Conservation (phyloP, 768 basidiomycete genomes). For the Russula lepida region DNA sequence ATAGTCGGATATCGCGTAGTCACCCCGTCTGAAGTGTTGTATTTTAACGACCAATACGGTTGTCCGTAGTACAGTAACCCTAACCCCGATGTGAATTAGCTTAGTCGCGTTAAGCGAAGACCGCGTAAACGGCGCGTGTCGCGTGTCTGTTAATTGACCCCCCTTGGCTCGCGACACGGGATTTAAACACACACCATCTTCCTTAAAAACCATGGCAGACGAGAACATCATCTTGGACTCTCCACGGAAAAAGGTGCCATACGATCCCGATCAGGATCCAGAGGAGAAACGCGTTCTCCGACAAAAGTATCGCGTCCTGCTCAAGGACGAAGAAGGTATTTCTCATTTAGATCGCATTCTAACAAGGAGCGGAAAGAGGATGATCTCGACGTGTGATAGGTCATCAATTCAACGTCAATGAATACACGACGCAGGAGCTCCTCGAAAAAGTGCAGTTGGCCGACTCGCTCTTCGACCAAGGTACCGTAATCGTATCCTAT, state of each 20-base stretch:
- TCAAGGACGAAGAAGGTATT: constrained; percentile 30
- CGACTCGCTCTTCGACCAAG: constrained; percentile 56
- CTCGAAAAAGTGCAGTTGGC: constrained; percentile 48
- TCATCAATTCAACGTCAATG: constrained; percentile 44
- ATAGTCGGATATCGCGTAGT: constrained; percentile 15
- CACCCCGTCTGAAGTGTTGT: constrained; percentile 15
- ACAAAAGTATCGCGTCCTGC: constrained; percentile 61
- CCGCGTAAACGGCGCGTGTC: constrained; percentile 4
- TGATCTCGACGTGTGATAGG: constrained; percentile 5
- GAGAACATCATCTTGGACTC: constrained; percentile 12
- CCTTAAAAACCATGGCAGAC: constrained; percentile 12
- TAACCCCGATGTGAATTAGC: constrained; percentile 6
- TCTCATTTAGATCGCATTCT: neutral
- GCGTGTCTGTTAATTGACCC: neutral
- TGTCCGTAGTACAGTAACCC: neutral
- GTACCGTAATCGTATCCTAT: constrained; percentile 26
- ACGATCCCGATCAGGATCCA: constrained; percentile 81
- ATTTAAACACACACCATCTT: neutral
- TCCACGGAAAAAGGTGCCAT: constrained; percentile 33
- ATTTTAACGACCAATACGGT: constrained; percentile 14
- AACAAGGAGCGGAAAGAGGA: neutral
- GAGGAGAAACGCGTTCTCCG: constrained; percentile 70
- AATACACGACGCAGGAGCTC: constrained; percentile 49
- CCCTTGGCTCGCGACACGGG: neutral
- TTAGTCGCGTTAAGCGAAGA: too few relatives aligned